These are phyloP conservation scores for Zarea fungicola DNA, from an alignment of 2,329 filamentous ascomycete species.

Conservation along the genomic window DNA sequence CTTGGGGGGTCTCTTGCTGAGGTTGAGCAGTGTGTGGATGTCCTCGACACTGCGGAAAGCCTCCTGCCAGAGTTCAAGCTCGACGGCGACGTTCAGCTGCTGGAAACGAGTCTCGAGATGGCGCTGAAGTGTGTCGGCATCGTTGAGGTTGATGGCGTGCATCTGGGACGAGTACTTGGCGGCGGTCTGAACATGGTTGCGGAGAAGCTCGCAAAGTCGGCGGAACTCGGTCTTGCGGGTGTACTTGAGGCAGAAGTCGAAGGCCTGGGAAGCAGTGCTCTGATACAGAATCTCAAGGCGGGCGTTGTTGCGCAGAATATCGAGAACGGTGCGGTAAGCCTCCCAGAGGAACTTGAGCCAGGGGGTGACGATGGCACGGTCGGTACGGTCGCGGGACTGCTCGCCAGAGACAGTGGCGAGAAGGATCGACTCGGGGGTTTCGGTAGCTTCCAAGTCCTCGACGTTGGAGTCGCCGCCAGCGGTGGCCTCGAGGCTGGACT, in stretches of 20 bases:
- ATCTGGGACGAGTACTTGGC: constrained; percentile 99
- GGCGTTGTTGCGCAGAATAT: constrained; percentile 98
- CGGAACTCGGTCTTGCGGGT: constrained; percentile 99
- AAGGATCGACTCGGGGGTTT: constrained; percentile 97
- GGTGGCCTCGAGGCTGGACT: constrained; percentile 76
- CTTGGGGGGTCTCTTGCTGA: constrained; percentile 97
- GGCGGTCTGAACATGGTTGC: constrained; percentile 97
- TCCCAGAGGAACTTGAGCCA: constrained; percentile 99
- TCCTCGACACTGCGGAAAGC: constrained; percentile 99
- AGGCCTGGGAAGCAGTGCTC: constrained; percentile 94
- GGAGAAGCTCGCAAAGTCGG: constrained; percentile 92
- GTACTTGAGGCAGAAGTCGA: constrained; percentile 98
- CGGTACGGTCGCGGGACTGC: constrained; percentile 93
- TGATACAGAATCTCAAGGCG: constrained; percentile 97
- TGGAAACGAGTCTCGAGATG: constrained; percentile 98
- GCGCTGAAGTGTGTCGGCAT: constrained; percentile 93
- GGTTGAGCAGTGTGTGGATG: constrained; percentile 92
- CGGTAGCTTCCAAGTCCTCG: constrained; percentile 92
- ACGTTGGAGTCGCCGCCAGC: constrained; percentile 57
- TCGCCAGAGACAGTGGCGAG: constrained; percentile 97
- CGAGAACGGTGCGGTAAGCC: constrained; percentile 95
- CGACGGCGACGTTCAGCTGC: constrained; percentile 95
- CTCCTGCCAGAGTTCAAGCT: constrained; percentile 98
- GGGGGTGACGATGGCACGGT: constrained; percentile 95
- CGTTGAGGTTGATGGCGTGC: constrained; percentile 98